Base-by-base conservation (phyloP, 495 filamentous ascomycete species). In the Xylaria scruposa region DNA sequence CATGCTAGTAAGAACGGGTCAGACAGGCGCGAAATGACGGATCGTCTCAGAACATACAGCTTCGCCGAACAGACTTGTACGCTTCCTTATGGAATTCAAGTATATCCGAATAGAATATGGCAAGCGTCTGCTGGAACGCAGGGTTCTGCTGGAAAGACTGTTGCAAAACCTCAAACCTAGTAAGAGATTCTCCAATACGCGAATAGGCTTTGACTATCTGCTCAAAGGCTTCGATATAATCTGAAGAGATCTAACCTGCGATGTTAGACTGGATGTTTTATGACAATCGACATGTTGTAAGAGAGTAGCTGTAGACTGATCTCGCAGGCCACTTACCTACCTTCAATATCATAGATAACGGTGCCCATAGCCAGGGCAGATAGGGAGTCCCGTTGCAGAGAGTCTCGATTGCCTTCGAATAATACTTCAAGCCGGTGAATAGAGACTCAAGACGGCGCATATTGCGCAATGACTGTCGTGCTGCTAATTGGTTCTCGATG, bases 301-400 rank as follows among this genome's bases (percentile, higher is more conserved):
- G 3, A 44, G 40, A n/a, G 33, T 0, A 2, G 19, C n/a, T 33
- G 6, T 38, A 21, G 8, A 21, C 31, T 31, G 1, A 61, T 9
- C 58, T 3, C 33, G 6, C 2, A 33, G 31, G 31, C 6, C 33
- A 7, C 33, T 36, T 36, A 36, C 36, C 4, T 59, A 83, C 82
- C 77, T 79, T 76, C 1, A 86, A 47, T 13, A 86, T 77, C 7
- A 86, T 63, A 53, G 79, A 84, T 40, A 86, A 78, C 4, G 84
- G 84, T 13, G 84, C 85, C 84, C 85, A 86, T 6, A 85, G 68
- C 78, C 80, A 86, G 8, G 84, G 78, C 3, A 86, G 73, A 70
- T 80, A 86, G 0, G 81, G 81, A 0, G 83, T 86, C 33, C 83
- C 82, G 49, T 85, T 82, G 73, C 84, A 85, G 10, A 85, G 70